A percentile compares a stretch with the other conserved stretches of the same genome.
Evolutionary conservation across 208 protist species (phyloP).

Genomic region (Blastocrithidia nonstop): DNA sequence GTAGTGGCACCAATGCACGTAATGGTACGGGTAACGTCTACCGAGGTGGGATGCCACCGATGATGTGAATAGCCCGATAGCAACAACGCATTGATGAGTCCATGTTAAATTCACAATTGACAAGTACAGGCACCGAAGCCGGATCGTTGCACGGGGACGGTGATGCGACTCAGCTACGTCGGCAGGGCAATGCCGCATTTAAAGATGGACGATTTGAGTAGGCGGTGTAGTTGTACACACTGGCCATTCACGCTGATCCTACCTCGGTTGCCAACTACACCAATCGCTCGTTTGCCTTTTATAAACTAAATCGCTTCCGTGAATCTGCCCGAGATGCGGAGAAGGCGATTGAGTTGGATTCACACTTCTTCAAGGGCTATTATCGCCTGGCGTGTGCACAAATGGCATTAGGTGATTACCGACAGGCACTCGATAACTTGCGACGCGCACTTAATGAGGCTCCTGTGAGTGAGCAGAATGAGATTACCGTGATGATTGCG

Average conservation of each 20-base stretch:
- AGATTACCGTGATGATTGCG: slow-evolving; percentile 14
- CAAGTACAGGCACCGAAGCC: slow-evolving; percentile 8
- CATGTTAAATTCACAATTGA: slow-evolving; percentile 7
- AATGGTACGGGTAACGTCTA: slow-evolving; percentile 29
- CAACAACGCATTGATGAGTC: slow-evolving; percentile 25
- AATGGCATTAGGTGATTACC: slow-evolving; percentile 17
- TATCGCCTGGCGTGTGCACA: slow-evolving; percentile 39
- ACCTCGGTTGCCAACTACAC: slow-evolving; percentile 31
- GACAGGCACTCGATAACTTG: slow-evolving; percentile 17
- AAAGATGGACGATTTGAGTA: slow-evolving; percentile 18
- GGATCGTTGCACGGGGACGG: too few species aligned
- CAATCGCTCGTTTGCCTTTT: slow-evolving; percentile 60
- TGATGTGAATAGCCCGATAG: slow-evolving; percentile 50
- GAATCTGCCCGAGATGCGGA: slow-evolving; percentile 19
- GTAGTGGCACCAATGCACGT: not conserved
- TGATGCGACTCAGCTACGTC: slow-evolving; percentile 21
- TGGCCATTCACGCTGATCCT: slow-evolving; percentile 44
- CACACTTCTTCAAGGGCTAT: slow-evolving; percentile 38
- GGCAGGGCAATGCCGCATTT: slow-evolving; percentile 57
- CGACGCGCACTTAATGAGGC: slow-evolving; percentile 14
- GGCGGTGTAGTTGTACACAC: slow-evolving; percentile 48
- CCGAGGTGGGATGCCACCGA: slow-evolving; percentile 28
- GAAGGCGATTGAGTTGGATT: slow-evolving; percentile 20
- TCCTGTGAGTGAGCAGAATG: slow-evolving; percentile 14
- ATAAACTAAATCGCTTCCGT: slow-evolving; percentile 22